These are phyloP conservation scores for Avicennia marina DNA, from an alignment of 257 asterid genomes.

Conservation along the genomic window DNA sequence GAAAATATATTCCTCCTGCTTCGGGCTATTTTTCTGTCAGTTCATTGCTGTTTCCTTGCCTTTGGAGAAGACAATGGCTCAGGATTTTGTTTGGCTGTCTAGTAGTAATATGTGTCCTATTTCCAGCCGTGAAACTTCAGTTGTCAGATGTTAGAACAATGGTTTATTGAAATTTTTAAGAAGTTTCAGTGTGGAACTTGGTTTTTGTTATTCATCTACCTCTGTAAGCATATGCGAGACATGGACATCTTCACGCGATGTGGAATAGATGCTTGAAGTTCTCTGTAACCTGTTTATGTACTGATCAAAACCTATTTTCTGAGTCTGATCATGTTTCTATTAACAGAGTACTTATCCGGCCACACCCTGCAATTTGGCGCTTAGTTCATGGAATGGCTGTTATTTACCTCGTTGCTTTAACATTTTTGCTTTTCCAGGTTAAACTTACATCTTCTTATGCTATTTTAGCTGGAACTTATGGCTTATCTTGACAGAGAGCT, in stretches of 20 bases:
- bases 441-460: neutral
- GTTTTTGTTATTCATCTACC: neutral
- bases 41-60: too few relatives aligned
- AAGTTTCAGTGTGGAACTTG: neutral
- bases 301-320: neutral
- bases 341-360: conserved; percentile 86
- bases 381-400: conserved; percentile 98
- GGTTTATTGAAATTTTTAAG: neutral
- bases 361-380: conserved; percentile 99
- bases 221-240: too few relatives aligned
- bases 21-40: too few relatives aligned
- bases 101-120: neutral
- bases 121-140: neutral
- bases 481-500: conserved; percentile 8
- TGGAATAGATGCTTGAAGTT: conserved; percentile 1
- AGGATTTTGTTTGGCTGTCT: neutral
- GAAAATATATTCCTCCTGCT: too few relatives aligned
- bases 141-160: neutral
- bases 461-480: conserved; percentile 5
- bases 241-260: too few relatives aligned
- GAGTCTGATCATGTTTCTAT: conserved; percentile 13
- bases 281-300: neutral
- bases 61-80: too few relatives aligned
- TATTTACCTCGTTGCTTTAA: conserved; percentile 80
- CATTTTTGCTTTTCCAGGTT: conserved; percentile 98